Base-by-base conservation (phyloP, 2,329 filamentous ascomycete species). In the Alternaria alternata region DNA sequence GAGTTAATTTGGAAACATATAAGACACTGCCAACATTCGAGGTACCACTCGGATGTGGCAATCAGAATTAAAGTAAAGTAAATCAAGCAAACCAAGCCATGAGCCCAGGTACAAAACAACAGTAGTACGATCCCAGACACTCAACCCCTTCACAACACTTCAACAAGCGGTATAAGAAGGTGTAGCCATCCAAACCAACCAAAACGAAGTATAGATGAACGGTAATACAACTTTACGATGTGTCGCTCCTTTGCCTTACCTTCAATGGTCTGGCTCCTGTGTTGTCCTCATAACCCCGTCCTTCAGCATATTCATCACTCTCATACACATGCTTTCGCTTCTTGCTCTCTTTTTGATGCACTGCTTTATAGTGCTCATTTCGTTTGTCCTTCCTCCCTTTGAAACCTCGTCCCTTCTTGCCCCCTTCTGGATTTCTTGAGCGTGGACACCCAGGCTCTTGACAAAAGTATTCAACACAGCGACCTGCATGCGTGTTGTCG, bases 301-400 rank as follows among this genome's bases (percentile, higher is more conserved):
- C 32, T 7, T 36, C 32, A n/a, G 16, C 3, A 16, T 20, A 36
- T 14, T 58, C 43, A 7, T 60, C 39, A 12, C 32, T 49, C 18
- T 53, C 49, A 11, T 46, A 20, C 3, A 4, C 7, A 16, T 18
- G 51, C 28, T 48, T 61, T 20, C 57, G 61, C 42, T 57, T 67
- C 44, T 46, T 67, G 7, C 32, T 48, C 9, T 39, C 38, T 7
- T 61, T 57, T 4, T 58, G 39, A 62, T 75, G 73, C 22, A 72
- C 66, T n/a, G 63, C 73, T 26, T 64, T 56, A 1, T 72, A 30
- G 51, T 75, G 73, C 42, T 75, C 73, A 7, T 67, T 61, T 59
- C 71, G 70, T 41, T 78, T 78, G 53, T 78, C 75, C 38, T 66
- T 74, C 7, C 75, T 57, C 0, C 52, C 58, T 2, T 69, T 69